A percentile compares a stretch with the other conserved stretches of the same genome.
Conservation (phyloP, 495 filamentous ascomycete genomes). For the Poronia punctata region DNA sequence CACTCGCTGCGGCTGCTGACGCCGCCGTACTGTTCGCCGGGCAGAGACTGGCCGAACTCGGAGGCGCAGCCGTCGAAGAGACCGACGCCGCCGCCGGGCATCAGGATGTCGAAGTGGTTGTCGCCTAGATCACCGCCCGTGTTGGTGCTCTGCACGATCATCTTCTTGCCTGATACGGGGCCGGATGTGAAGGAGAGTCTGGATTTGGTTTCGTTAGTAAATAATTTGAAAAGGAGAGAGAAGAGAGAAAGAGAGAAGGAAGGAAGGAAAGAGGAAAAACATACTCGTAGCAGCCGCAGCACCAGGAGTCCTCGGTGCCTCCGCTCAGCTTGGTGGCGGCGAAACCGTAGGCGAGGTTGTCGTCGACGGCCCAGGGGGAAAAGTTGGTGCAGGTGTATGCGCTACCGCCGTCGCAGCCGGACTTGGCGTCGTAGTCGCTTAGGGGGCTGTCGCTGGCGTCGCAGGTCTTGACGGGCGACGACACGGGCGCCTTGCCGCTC, state of each 20-base stretch:
- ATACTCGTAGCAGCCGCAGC: slow-evolving; percentile 51
- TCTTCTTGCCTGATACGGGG: slow-evolving; percentile 45
- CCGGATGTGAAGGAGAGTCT: slow-evolving; percentile 32
- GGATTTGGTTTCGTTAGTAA: slow-evolving; percentile 5
- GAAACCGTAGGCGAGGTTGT: slow-evolving; percentile 48
- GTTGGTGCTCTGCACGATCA: slow-evolving; percentile 59
- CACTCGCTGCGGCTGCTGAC: slow-evolving; percentile 42
- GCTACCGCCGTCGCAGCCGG: slow-evolving; percentile 35
- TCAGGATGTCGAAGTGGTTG: slow-evolving; percentile 53
- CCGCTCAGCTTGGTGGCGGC: slow-evolving; percentile 43
- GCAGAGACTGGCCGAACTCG: slow-evolving; percentile 45
- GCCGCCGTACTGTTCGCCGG: slow-evolving; percentile 50
- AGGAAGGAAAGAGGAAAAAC: slow-evolving; percentile 27
- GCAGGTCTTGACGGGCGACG: slow-evolving; percentile 43
- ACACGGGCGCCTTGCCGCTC: slow-evolving; percentile 45
- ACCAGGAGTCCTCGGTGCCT: slow-evolving; percentile 42
- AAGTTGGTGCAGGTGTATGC: slow-evolving; percentile 50
- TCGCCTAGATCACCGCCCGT: slow-evolving; percentile 49
- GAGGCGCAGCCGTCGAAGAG: slow-evolving; percentile 46
- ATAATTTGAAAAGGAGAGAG: slow-evolving; percentile 3
- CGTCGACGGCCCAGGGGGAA: slow-evolving; percentile 47
- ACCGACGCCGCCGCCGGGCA: slow-evolving; percentile 55
- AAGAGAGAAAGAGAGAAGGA: slow-evolving; percentile 1
- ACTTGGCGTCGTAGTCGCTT: slow-evolving; percentile 18
- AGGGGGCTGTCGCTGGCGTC: slow-evolving; percentile 43